A percentile compares a stretch with the other conserved stretches of the same genome.
Evolutionary conservation across 2,329 filamentous ascomycete species (phyloP).

Genomic region (Apiospora aurea): DNA sequence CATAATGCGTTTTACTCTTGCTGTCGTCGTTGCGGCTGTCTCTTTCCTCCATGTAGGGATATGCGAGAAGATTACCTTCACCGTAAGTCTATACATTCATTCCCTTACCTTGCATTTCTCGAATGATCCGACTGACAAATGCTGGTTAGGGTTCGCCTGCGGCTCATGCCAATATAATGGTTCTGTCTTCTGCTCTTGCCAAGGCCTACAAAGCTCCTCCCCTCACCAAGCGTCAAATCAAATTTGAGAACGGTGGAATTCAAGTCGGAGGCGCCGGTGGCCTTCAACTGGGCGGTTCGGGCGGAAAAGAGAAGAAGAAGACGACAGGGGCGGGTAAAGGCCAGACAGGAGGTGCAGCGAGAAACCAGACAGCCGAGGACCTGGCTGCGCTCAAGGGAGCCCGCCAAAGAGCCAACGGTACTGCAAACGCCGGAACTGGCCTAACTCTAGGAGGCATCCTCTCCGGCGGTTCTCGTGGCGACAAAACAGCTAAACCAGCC

Average conservation of each 20-base stretch:
- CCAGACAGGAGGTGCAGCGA: not conserved
- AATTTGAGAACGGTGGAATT: conserved; percentile 17
- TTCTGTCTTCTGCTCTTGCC: conserved; percentile 17
- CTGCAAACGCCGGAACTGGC: not conserved
- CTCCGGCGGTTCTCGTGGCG: conserved; percentile 1
- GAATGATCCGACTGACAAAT: conserved; percentile 8
- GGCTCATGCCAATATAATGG: conserved; percentile 29
- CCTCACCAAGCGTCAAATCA: conserved; percentile 24
- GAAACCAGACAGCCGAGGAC: not conserved
- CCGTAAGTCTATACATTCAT: conserved; percentile 24
- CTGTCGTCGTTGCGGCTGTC: conserved; percentile 25
- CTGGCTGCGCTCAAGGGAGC: conserved; percentile 12
- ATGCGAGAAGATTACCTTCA: conserved; percentile 26
- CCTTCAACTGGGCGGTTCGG: not conserved
- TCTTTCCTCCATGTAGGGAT: conserved; percentile 25
- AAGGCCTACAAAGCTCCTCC: conserved; percentile 1
- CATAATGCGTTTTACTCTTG: conserved; percentile 29
- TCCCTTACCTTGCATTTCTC: too few relatives aligned
- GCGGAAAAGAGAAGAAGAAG: not conserved
- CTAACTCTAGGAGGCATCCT: not conserved
- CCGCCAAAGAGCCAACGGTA: not conserved
- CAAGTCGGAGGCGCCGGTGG: not conserved
- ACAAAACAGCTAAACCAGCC: not conserved
- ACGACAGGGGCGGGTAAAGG: not conserved
- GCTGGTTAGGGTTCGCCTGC: conserved; percentile 29